Evolutionary conservation across 2,329 filamentous ascomycete genomes (phyloP).

Genomic region (Blumeria graminis): DNA sequence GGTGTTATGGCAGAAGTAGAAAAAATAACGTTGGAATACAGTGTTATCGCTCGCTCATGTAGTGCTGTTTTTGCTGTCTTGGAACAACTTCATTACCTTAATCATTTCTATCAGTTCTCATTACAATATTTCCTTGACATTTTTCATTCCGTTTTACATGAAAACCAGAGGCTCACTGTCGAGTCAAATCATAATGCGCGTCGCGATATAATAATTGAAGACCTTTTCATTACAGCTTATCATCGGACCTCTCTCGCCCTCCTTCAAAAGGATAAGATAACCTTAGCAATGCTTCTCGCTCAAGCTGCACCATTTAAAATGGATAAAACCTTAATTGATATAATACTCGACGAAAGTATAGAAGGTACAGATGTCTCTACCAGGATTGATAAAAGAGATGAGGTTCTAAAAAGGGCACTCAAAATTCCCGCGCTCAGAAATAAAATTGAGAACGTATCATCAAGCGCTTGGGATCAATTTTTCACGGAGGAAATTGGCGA

Average conservation of each 20-base stretch:
- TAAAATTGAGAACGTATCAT: constrained; percentile 35
- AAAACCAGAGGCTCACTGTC: constrained; percentile 46
- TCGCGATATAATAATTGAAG: constrained; percentile 71
- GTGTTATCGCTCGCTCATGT: constrained; percentile 78
- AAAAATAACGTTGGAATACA: constrained; percentile 83
- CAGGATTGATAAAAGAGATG: constrained; percentile 34
- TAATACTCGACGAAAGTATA: constrained; percentile 55
- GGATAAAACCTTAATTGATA: constrained; percentile 73
- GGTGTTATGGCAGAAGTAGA: constrained; percentile 97
- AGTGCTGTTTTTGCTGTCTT: constrained; percentile 92
- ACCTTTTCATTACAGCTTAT: constrained; percentile 79
- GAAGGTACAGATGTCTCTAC: constrained; percentile 60
- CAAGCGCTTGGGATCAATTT: constrained; percentile 57
- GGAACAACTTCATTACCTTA: constrained; percentile 91
- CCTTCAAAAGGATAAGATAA: constrained; percentile 82
- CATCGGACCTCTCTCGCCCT: constrained; percentile 82
- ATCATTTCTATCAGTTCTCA: constrained; percentile 99
- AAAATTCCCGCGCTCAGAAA: constrained; percentile 53
- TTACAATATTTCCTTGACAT: constrained; percentile 96
- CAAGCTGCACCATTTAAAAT: constrained; percentile 92
- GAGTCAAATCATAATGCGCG: constrained; percentile 55
- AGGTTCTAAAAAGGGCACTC: constrained; percentile 42
- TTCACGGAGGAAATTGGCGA: constrained; percentile 70
- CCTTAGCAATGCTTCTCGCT: constrained; percentile 78
- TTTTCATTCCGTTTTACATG: constrained; percentile 73